phyloP scores from a whole-genome alignment of 805 yeast species.

The Lipomyces chichibuensis region DNA sequence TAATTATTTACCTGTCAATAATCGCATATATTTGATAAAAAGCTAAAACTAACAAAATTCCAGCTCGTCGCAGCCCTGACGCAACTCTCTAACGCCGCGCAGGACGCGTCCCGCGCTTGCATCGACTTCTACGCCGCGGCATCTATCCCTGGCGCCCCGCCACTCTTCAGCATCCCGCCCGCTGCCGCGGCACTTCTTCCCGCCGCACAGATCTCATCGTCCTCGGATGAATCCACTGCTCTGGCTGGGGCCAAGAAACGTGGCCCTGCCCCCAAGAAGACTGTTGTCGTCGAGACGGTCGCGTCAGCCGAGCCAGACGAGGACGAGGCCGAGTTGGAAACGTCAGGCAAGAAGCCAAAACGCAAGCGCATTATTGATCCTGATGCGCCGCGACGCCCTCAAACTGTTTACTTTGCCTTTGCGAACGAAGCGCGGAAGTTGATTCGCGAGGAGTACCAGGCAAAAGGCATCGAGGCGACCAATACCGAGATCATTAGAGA shows the following conservation, averaged over 20 bases:
- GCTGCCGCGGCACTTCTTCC: slow-evolving; percentile 36
- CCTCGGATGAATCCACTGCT: slow-evolving; percentile 36
- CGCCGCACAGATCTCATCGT: slow-evolving; percentile 28
- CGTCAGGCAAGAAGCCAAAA: slow-evolving; percentile 44
- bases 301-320: slow-evolving; percentile 15
- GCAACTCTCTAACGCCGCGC: slow-evolving; percentile 32
- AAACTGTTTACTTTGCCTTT: slow-evolving; percentile 82
- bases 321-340: slow-evolving; percentile 40
- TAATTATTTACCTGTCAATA: not conserved
- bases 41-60: not conserved
- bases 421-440: slow-evolving; percentile 72
- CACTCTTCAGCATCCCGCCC: slow-evolving; percentile 41
- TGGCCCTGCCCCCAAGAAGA: slow-evolving; percentile 10
- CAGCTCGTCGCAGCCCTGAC: slow-evolving; percentile 36
- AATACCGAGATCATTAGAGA: slow-evolving; percentile 72
- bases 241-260: slow-evolving; percentile 19
- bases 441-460: slow-evolving; percentile 68
- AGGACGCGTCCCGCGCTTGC: slow-evolving; percentile 33
- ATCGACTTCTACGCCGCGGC: slow-evolving; percentile 30
- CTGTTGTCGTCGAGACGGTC: slow-evolving; percentile 17
- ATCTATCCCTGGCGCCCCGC: slow-evolving; percentile 43
- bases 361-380: slow-evolving; percentile 74
- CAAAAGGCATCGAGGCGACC: slow-evolving; percentile 61
- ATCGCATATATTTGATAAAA: not conserved
- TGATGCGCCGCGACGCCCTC: slow-evolving; percentile 92